Percentiles rank a stretch among this genome's conserved stretches.
phyloP scores from a whole-genome alignment of 805 yeast genomes.

The Myxozyma melibiosi region DNA sequence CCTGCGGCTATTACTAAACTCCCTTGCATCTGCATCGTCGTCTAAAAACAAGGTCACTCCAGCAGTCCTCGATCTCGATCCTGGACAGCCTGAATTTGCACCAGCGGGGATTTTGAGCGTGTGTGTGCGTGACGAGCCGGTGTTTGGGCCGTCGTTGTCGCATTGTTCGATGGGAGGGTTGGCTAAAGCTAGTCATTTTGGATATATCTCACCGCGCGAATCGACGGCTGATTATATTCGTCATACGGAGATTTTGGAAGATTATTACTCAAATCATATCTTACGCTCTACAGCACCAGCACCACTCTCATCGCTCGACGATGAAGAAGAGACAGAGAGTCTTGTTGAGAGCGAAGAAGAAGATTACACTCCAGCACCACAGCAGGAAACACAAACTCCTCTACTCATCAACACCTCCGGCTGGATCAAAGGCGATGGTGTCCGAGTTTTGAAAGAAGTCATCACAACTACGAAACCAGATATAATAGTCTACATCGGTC shows the following conservation, averaged over 20 bases:
- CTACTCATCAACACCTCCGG: conserved; percentile 82
- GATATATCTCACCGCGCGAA: conserved; percentile 68
- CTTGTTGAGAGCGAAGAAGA: not conserved
- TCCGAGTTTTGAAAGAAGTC: conserved; percentile 59
- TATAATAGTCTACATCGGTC: conserved; percentile 58
- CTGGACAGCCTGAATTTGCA: conserved; percentile 84
- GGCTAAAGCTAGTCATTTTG: conserved; percentile 51
- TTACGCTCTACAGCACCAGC: too few relatives aligned
- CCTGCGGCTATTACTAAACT: conserved; percentile 55
- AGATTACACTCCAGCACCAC: not conserved
- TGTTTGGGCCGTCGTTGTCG: conserved; percentile 47
- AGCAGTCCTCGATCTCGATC: conserved; percentile 72
- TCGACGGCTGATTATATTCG: conserved; percentile 59
- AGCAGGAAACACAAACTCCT: conserved; percentile 31
- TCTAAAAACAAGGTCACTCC: conserved; percentile 16
- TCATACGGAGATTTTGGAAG: conserved; percentile 48
- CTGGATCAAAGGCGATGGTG: conserved; percentile 88
- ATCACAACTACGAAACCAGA: conserved; percentile 52
- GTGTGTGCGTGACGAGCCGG: conserved; percentile 40
- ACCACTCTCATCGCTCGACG: too few relatives aligned
- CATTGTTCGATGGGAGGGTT: conserved; percentile 38
- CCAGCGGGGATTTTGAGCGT: conserved; percentile 67
- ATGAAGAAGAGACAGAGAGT: not conserved
- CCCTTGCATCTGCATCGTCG: not conserved
- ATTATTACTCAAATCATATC: not conserved